phyloP scores from a whole-genome alignment of 2,329 filamentous ascomycete genomes.

The Penicillium sp. region DNA sequence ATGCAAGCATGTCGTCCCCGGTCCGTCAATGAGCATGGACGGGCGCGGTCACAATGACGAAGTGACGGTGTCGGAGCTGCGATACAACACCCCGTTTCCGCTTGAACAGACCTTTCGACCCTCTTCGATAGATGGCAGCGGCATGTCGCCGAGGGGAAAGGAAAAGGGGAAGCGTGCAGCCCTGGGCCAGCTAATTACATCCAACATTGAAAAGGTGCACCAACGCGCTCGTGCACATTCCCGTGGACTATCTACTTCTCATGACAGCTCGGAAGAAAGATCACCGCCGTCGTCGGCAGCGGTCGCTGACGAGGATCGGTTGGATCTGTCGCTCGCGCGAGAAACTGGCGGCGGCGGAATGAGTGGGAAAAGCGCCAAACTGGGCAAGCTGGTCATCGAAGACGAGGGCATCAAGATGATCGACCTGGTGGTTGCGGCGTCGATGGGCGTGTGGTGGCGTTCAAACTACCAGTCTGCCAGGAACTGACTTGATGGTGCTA shows the following conservation, averaged over 20 bases:
- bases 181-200: slow-evolving; percentile 11
- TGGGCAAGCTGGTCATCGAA: slow-evolving; percentile 87
- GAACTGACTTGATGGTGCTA: background rate
- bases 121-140: slow-evolving; percentile 17
- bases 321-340: slow-evolving; percentile 72
- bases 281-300: slow-evolving; percentile 1
- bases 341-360: slow-evolving; percentile 85
- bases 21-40: slow-evolving; percentile 19
- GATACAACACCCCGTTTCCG: slow-evolving; percentile 73
- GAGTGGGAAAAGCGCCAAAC: slow-evolving; percentile 79
- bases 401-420: slow-evolving; percentile 93
- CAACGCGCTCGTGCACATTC: slow-evolving; percentile 18
- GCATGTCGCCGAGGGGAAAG: slow-evolving; percentile 18
- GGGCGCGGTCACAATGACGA: slow-evolving; percentile 24
- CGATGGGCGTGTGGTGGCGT: slow-evolving; percentile 91
- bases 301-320: slow-evolving; percentile 39
- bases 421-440: slow-evolving; percentile 84
- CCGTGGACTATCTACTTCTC: background rate
- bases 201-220: slow-evolving; percentile 14
- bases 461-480: slow-evolving; percentile 8
- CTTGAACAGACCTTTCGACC: slow-evolving; percentile 25
- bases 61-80: slow-evolving; percentile 70
- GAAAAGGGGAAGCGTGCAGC: slow-evolving; percentile 22
- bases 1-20: slow-evolving; percentile 66
- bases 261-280: slow-evolving; percentile 9